These are phyloP conservation scores for Pezicula carpinea DNA, from an alignment of 2,329 filamentous ascomycete species.

Conservation along the genomic window DNA sequence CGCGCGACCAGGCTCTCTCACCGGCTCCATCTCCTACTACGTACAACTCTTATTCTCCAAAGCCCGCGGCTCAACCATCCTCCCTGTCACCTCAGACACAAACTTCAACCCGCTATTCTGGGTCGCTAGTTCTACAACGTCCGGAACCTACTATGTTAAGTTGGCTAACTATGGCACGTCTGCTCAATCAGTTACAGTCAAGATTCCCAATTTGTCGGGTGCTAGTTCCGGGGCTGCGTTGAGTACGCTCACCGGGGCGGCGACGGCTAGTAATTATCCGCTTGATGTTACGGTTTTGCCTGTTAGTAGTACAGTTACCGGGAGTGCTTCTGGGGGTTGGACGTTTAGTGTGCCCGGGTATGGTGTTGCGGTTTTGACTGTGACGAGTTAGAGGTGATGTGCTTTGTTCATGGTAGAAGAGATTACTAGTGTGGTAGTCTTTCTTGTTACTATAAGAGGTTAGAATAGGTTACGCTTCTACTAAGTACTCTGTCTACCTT, in stretches of 20 bases:
- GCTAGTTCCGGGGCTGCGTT: conserved; percentile 1
- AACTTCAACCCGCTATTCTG: conserved; percentile 41
- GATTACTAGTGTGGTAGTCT: too few species aligned
- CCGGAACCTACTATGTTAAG: conserved; percentile 41
- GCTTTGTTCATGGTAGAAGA: too few species aligned
- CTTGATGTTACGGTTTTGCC: conserved; percentile 7
- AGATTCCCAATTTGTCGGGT: conserved; percentile 13
- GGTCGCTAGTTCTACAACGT: conserved; percentile 35
- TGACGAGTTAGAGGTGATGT: neutral
- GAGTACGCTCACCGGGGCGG: conserved; percentile 1
- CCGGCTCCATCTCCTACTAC: conserved; percentile 7
- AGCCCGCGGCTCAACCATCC: conserved; percentile 39
- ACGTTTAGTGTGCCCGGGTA: conserved; percentile 10
- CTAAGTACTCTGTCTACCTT: too few species aligned
- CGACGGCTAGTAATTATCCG: conserved; percentile 7
- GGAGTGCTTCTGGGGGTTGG: conserved; percentile 9
- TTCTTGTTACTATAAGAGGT: too few species aligned
- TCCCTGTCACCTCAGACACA: conserved; percentile 33
- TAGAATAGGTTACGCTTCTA: too few species aligned
- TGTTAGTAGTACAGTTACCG: conserved; percentile 3
- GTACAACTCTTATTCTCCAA: conserved; percentile 36
- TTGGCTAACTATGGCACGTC: conserved; percentile 48
- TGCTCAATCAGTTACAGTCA: conserved; percentile 21
- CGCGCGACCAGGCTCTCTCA: conserved; percentile 9
- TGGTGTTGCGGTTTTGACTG: conserved; percentile 9